These are phyloP conservation scores for Hymenoscyphus infarciens DNA, from an alignment of 2,329 filamentous ascomycete species.

Conservation along the genomic window DNA sequence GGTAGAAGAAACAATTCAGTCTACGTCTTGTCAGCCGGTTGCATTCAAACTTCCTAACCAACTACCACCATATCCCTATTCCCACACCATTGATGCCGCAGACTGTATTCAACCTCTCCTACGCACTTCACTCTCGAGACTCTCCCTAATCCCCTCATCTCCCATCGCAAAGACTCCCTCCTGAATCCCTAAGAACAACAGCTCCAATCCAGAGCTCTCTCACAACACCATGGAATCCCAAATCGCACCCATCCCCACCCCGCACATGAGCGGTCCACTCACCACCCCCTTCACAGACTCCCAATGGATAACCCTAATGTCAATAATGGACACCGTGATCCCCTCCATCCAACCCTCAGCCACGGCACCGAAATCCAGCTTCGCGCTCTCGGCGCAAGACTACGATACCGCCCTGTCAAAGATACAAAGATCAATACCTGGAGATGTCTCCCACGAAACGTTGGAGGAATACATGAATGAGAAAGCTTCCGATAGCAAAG, in stretches of 20 bases:
- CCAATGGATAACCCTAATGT: constrained; percentile 53
- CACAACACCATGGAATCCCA: constrained; percentile 11
- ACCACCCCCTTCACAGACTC: constrained; percentile 42
- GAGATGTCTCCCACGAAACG: constrained; percentile 40
- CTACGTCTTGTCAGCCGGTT: too few species aligned
- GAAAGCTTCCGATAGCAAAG: constrained; percentile 48
- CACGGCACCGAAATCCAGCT: constrained; percentile 14
- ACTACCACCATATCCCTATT: background rate
- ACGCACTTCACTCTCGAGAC: background rate
- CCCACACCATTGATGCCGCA: background rate
- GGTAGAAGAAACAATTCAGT: background rate
- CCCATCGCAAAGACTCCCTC: background rate
- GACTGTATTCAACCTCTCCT: background rate
- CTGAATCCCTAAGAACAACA: background rate
- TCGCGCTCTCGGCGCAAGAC: constrained; percentile 47
- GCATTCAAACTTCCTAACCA: background rate
- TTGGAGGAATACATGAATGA: constrained; percentile 52
- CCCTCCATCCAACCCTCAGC: constrained; percentile 51
- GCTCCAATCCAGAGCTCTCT: background rate
- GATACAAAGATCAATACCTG: constrained; percentile 37
- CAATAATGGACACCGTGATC: constrained; percentile 56
- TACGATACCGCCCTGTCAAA: constrained; percentile 46
- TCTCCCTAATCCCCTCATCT: background rate
- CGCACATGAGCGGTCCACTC: background rate
- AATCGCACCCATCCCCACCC: constrained; percentile 21